Evolutionary conservation across 2,329 filamentous ascomycete genomes (phyloP).

Genomic region (Ophiostoma ips): DNA sequence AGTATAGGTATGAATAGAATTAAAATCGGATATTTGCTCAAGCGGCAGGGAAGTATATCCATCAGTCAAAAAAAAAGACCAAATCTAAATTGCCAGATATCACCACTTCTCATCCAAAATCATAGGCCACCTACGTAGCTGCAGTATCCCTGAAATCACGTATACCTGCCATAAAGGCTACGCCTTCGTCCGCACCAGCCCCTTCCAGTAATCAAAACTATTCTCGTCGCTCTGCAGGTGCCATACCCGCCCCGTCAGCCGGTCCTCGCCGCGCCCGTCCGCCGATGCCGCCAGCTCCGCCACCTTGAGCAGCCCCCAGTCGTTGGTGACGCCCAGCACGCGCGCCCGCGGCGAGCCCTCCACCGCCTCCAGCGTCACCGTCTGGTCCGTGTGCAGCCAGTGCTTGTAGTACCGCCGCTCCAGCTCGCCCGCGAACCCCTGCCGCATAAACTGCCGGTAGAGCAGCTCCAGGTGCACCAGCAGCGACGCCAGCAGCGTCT

Average conservation of each 20-base stretch:
- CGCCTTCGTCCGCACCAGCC: constrained; percentile 67
- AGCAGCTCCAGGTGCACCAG: constrained; percentile 64
- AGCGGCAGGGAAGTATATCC: no score
- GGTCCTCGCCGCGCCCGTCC: constrained; percentile 27
- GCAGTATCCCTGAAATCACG: no score
- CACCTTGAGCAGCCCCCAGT: constrained; percentile 76
- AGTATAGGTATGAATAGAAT: not conserved
- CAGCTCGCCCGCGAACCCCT: constrained; percentile 60
- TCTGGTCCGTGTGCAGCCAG: constrained; percentile 73
- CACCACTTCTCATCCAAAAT: no score
- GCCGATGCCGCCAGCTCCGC: constrained; percentile 56
- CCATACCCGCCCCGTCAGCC: constrained; percentile 63
- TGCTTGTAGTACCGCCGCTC: constrained; percentile 64
- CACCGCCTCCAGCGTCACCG: constrained; percentile 64
- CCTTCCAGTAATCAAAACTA: constrained; percentile 94
- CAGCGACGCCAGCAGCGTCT: constrained; percentile 70
- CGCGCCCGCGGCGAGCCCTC: constrained; percentile 54
- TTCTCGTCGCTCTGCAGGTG: constrained; percentile 92
- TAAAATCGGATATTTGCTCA: no score
- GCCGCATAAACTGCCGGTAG: constrained; percentile 59
- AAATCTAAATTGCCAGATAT: no score
- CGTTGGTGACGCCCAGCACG: constrained; percentile 77
- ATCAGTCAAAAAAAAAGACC: no score
- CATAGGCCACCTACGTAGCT: no score
- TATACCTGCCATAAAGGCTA: constrained; percentile 22